Evolutionary conservation across 345 rosid species (phyloP).

Genomic region (Populus pruinosa): DNA sequence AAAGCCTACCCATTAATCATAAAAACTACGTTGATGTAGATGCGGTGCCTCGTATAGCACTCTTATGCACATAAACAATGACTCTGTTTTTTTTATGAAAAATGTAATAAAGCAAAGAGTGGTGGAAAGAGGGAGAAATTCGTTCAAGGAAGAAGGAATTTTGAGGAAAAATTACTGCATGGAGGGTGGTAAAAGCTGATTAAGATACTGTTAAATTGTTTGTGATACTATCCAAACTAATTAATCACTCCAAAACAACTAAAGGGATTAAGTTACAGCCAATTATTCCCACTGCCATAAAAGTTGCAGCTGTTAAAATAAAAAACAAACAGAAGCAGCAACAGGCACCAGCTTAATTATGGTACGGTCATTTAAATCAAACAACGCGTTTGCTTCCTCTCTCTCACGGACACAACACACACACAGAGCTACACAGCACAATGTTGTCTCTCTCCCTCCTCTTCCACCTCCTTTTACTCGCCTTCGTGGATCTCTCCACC

Average conservation of each 20-base stretch:
- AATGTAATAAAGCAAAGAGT: too few species aligned
- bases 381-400: neutral
- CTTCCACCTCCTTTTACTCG: slow-evolving; percentile 4
- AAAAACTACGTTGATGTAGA: too few species aligned
- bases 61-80: too few species aligned
- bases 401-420: neutral
- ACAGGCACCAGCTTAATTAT: neutral
- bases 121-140: too few species aligned
- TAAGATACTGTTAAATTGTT: too few species aligned
- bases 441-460: neutral
- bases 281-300: neutral
- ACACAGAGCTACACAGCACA: neutral
- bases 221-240: neutral
- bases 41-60: too few species aligned
- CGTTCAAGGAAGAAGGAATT: too few species aligned
- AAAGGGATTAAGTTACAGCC: neutral
- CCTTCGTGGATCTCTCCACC: neutral
- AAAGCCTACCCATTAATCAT: too few species aligned
- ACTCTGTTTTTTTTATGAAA: too few species aligned
- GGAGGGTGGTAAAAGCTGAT: too few species aligned
- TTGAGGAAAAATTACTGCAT: too few species aligned
- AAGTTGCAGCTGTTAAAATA: neutral
- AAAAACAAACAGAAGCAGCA: neutral
- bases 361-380: neutral
- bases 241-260: too few species aligned